Evolutionary conservation across 1,139 yeast species (phyloP).

Genomic region (Kazachstania sp.): DNA sequence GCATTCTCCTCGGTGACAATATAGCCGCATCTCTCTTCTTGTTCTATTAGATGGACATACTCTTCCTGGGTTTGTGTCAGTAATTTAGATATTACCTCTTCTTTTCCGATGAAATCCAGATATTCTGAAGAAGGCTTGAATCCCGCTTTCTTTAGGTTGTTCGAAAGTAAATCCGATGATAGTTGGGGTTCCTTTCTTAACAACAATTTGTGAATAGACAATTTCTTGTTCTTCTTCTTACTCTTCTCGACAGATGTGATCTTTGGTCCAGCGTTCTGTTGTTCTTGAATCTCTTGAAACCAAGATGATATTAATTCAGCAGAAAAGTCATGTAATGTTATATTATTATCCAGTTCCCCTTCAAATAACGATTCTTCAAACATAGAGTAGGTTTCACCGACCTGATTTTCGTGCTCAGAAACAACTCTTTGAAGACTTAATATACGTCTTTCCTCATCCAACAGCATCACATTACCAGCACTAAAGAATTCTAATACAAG

Average conservation of each 20-base stretch:
- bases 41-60: conserved; percentile 28
- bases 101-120: conserved; percentile 31
- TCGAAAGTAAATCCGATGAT: conserved; percentile 69
- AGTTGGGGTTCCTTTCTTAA: conserved; percentile 65
- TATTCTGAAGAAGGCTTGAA: conserved; percentile 40
- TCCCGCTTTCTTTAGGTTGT: conserved; percentile 40
- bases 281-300: conserved; percentile 38
- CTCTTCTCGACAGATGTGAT: conserved; percentile 14
- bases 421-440: conserved; percentile 72
- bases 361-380: conserved; percentile 46
- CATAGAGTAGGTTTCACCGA: conserved; percentile 59
- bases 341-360: background rate
- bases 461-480: conserved; percentile 79
- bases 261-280: conserved; percentile 18
- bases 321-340: conserved; percentile 22
- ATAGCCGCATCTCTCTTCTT: conserved; percentile 39
- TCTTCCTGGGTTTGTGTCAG: conserved; percentile 44
- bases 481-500: conserved; percentile 87
- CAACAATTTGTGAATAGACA: conserved; percentile 58
- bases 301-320: conserved; percentile 39
- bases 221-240: conserved; percentile 37
- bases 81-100: conserved; percentile 34
- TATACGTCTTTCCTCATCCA: conserved; percentile 62
- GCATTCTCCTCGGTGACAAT: conserved; percentile 59
- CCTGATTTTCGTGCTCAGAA: conserved; percentile 58